Percentiles rank a stretch among this genome's conserved stretches.
Evolutionary conservation across 2,329 filamentous ascomycete genomes (phyloP).

Genomic region (Exophiala calicioides): DNA sequence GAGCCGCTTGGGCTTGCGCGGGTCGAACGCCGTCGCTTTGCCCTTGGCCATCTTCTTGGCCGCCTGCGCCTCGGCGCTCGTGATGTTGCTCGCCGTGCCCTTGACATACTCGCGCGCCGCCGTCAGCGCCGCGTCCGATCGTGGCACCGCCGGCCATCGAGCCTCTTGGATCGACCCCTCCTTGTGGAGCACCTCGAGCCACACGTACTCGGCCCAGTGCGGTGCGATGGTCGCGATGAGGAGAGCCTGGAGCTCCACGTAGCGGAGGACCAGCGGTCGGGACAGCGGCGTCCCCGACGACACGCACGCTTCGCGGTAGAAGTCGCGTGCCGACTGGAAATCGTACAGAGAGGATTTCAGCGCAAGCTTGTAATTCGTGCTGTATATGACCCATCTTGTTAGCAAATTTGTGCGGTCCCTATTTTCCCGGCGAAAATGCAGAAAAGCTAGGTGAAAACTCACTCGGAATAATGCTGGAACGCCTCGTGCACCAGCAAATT

Average conservation of each 20-base stretch:
- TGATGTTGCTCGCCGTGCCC: slow-evolving; percentile 73
- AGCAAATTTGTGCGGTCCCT: neutral
- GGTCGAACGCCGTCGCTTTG: slow-evolving; percentile 81
- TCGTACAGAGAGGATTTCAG: slow-evolving; percentile 87
- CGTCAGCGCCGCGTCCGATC: slow-evolving; percentile 66
- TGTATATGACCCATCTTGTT: slow-evolving; percentile 27
- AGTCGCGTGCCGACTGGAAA: slow-evolving; percentile 82
- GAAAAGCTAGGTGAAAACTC: slow-evolving; percentile 39
- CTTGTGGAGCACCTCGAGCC: slow-evolving; percentile 85
- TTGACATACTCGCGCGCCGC: slow-evolving; percentile 83
- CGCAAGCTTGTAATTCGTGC: slow-evolving; percentile 81
- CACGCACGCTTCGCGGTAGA: slow-evolving; percentile 80
- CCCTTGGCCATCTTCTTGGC: slow-evolving; percentile 91
- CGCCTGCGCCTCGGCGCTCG: slow-evolving; percentile 72
- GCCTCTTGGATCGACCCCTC: slow-evolving; percentile 75
- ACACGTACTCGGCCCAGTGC: slow-evolving; percentile 93
- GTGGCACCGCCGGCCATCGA: slow-evolving; percentile 69
- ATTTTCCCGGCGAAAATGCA: neutral
- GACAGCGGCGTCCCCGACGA: slow-evolving; percentile 84
- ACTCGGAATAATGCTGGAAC: slow-evolving; percentile 72
- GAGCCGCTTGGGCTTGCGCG: slow-evolving; percentile 87
- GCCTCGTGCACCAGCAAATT: slow-evolving; percentile 79
- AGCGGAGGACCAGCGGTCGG: slow-evolving; percentile 73
- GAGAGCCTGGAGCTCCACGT: slow-evolving; percentile 82
- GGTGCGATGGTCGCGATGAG: slow-evolving; percentile 82